Percentiles rank a stretch among this genome's conserved stretches.
Conservation (phyloP, 805 yeast species). For the Candida krabiensis region DNA sequence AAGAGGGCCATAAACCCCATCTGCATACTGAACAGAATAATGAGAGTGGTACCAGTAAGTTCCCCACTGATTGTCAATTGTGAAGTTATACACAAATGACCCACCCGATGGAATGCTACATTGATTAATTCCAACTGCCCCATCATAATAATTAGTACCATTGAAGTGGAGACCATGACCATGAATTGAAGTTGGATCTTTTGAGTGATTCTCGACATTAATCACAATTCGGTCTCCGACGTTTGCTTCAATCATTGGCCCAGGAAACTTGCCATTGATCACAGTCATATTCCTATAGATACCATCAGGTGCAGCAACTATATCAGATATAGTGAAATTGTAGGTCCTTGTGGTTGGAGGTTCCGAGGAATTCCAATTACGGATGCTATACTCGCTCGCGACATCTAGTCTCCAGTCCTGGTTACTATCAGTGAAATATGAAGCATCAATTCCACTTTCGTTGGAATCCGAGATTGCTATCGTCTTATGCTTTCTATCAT, state of each 20-base stretch:
- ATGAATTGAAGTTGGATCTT: background rate
- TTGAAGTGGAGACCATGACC: constrained; percentile 1
- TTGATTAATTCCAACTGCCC: constrained; percentile 1
- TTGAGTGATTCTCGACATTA: background rate
- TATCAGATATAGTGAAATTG: too few species aligned
- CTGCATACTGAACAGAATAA: background rate
- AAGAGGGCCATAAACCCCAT: background rate
- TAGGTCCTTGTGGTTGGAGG: too few species aligned
- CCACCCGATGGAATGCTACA: background rate
- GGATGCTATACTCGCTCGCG: too few species aligned
- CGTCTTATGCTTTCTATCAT: too few species aligned
- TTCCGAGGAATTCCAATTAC: too few species aligned
- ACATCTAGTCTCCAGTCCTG: too few species aligned
- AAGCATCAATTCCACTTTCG: too few species aligned
- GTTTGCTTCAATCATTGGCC: constrained; percentile 1
- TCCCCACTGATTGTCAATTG: constrained; percentile 2
- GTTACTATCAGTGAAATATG: too few species aligned
- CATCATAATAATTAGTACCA: constrained; percentile 1
- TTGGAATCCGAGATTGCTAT: too few species aligned
- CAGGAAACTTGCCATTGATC: constrained; percentile 3
- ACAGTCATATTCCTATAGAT: background rate
- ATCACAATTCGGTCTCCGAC: constrained; percentile 1
- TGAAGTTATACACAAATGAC: background rate
- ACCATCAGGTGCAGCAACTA: too few species aligned
- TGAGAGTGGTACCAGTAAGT: constrained; percentile 2